Percentiles rank a stretch among this genome's conserved stretches.
Conservation (phyloP, 805 yeast species). For the Wickerhamiella domercqiae region DNA sequence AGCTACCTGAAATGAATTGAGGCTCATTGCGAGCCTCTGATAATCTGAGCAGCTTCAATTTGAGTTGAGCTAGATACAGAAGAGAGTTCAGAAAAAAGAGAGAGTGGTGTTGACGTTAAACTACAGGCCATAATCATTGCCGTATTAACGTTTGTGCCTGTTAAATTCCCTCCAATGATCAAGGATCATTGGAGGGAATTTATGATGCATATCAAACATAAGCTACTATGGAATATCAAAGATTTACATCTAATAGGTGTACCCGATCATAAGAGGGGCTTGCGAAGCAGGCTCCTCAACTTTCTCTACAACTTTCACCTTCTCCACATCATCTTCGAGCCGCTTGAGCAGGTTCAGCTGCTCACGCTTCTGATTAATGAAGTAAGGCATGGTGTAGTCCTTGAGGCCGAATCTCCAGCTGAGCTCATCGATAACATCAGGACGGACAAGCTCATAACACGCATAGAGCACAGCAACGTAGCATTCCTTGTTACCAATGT, state of each 20-base stretch:
- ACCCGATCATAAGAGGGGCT: slow-evolving; percentile 48
- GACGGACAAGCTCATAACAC: slow-evolving; percentile 63
- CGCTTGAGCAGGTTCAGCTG: slow-evolving; percentile 53
- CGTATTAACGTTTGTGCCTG: no score
- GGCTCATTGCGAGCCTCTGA: no score
- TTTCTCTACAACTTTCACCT: slow-evolving; percentile 38
- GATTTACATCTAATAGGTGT: slow-evolving; percentile 14
- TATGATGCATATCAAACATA: not conserved
- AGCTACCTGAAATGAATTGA: no score
- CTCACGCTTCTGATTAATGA: slow-evolving; percentile 70
- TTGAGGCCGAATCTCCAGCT: slow-evolving; percentile 79
- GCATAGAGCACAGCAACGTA: slow-evolving; percentile 78
- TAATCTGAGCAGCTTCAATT: no score
- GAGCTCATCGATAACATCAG: slow-evolving; percentile 75
- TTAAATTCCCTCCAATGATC: not conserved
- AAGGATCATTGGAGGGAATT: not conserved
- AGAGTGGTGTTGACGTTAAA: no score
- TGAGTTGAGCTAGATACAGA: no score
- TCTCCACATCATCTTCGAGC: slow-evolving; percentile 52
- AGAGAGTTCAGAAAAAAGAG: no score
- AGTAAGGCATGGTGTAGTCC: slow-evolving; percentile 84
- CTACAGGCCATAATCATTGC: no score
- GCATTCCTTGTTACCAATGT: slow-evolving; percentile 91
- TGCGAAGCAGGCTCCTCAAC: slow-evolving; percentile 43
- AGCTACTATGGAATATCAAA: not conserved